phyloP scores from a whole-genome alignment of 2,329 filamentous ascomycete genomes.

The Fusarium sp. region DNA sequence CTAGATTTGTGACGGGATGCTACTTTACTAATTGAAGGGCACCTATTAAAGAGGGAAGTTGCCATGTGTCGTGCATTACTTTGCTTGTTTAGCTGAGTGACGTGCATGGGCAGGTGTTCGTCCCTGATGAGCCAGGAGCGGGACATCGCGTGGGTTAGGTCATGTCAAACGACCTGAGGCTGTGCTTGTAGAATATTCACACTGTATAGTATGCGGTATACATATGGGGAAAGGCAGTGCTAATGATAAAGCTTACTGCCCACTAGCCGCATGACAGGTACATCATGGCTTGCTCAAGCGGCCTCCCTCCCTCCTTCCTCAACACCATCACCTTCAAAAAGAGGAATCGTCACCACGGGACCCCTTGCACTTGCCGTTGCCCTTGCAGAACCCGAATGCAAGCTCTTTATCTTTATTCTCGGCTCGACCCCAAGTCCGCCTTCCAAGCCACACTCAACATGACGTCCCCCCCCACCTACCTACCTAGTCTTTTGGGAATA shows the following conservation, averaged over 20 bases:
- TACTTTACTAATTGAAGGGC: constrained; percentile 13
- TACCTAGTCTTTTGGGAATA: constrained; percentile 13
- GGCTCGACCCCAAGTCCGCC: constrained; percentile 6
- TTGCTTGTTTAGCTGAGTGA: constrained; percentile 29
- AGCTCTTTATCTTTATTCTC: constrained; percentile 17
- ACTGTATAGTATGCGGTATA: neutral
- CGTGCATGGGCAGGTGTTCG: constrained; percentile 37
- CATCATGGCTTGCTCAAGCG: constrained; percentile 26
- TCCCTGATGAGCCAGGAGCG: constrained; percentile 35
- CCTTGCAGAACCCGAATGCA: constrained; percentile 20
- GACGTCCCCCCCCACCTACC: neutral
- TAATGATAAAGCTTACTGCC: accelerated
- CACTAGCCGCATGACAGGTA: constrained; percentile 20
- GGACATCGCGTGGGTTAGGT: constrained; percentile 33
- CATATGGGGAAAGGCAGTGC: neutral
- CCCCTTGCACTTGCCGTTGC: constrained; percentile 32
- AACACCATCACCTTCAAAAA: constrained; percentile 30
- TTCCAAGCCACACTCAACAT: constrained; percentile 4
- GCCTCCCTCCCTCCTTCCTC: constrained; percentile 21
- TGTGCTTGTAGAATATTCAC: accelerated
- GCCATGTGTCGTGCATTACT: constrained; percentile 34
- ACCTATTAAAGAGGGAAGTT: constrained; percentile 18
- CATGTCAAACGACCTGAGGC: constrained; percentile 39
- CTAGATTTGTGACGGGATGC: neutral
- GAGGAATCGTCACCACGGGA: constrained; percentile 36